These are phyloP conservation scores for Psilocybe sp. DNA, from an alignment of 768 basidiomycete genomes.

Conservation along the genomic window DNA sequence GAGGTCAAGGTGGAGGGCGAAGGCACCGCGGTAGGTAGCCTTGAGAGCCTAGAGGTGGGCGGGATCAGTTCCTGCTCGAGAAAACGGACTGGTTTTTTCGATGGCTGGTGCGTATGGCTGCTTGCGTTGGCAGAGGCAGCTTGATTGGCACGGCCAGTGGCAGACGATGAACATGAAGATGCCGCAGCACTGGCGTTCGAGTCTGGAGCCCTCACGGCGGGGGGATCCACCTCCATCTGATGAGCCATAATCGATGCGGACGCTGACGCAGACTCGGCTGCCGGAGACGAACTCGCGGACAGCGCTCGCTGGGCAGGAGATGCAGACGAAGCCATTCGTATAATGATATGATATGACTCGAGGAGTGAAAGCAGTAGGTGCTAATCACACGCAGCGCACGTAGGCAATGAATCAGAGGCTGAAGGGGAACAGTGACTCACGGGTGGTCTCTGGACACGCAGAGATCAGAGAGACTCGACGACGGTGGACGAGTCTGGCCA, in stretches of 20 bases:
- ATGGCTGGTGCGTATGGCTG: conserved; percentile 12
- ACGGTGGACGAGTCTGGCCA: conserved; percentile 17
- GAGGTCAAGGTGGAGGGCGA: conserved; percentile 21
- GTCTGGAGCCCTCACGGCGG: background rate
- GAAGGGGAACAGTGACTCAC: conserved; percentile 32
- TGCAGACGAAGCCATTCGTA: conserved; percentile 17
- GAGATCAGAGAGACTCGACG: conserved; percentile 9
- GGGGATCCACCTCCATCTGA: conserved; percentile 21
- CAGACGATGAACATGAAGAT: no score
- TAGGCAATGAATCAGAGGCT: conserved; percentile 24
- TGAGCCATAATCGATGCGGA: conserved; percentile 13
- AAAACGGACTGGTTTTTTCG: conserved; percentile 19
- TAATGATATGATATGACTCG: conserved; percentile 16
- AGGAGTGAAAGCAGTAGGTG: conserved; percentile 11
- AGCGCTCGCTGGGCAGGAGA: conserved; percentile 13
- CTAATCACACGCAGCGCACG: conserved; percentile 21
- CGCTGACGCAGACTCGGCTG: conserved; percentile 17
- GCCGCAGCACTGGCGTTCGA: no score
- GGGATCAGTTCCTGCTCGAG: conserved; percentile 52
- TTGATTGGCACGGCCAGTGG: conserved; percentile 12
- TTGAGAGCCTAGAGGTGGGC: conserved; percentile 50
- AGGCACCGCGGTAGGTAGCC: conserved; percentile 49
- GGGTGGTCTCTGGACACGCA: conserved; percentile 21
- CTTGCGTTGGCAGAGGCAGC: conserved; percentile 16
- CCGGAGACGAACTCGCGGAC: conserved; percentile 16